A percentile compares a stretch with the other conserved stretches of the same genome.
Evolutionary conservation across 2,329 filamentous ascomycete species (phyloP).

Genomic region (Clonostachys rhizophaga): DNA sequence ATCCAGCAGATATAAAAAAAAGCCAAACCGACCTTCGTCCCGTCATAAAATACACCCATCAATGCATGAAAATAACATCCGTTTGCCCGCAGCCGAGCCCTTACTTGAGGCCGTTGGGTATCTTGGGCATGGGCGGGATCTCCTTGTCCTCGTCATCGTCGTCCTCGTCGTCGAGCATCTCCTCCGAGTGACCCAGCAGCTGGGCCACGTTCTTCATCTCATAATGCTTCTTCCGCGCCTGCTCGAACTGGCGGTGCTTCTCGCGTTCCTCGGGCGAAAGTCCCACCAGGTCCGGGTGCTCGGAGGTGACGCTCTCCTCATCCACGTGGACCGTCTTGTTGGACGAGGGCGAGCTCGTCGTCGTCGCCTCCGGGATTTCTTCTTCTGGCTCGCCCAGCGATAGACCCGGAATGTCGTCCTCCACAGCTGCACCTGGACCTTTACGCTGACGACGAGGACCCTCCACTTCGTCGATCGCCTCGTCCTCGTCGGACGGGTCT

Average conservation of each 20-base stretch:
- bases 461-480: constrained; percentile 27
- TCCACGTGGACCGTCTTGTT: constrained; percentile 80
- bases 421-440: constrained; percentile 31
- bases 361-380: constrained; percentile 42
- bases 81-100: neutral
- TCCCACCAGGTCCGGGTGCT: constrained; percentile 38
- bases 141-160: constrained; percentile 50
- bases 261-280: constrained; percentile 70
- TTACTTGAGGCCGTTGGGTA: constrained; percentile 34
- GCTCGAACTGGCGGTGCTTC: constrained; percentile 90
- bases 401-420: constrained; percentile 84
- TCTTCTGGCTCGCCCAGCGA: constrained; percentile 92
- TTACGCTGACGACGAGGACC: constrained; percentile 18
- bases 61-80: neutral
- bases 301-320: constrained; percentile 41
- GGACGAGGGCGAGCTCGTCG: constrained; percentile 26
- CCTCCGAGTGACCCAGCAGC: constrained; percentile 73
- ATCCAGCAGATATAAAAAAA: neutral
- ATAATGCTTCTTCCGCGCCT: constrained; percentile 92
- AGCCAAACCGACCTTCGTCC: neutral
- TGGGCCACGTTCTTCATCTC: constrained; percentile 96
- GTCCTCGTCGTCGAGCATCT: constrained; percentile 57
- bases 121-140: constrained; percentile 32
- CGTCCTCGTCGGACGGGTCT: constrained; percentile 82
- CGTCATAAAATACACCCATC: too few relatives aligned